phyloP scores from a whole-genome alignment of 352 stramenopile genomes.

The Pythium pyrilobum region DNA sequence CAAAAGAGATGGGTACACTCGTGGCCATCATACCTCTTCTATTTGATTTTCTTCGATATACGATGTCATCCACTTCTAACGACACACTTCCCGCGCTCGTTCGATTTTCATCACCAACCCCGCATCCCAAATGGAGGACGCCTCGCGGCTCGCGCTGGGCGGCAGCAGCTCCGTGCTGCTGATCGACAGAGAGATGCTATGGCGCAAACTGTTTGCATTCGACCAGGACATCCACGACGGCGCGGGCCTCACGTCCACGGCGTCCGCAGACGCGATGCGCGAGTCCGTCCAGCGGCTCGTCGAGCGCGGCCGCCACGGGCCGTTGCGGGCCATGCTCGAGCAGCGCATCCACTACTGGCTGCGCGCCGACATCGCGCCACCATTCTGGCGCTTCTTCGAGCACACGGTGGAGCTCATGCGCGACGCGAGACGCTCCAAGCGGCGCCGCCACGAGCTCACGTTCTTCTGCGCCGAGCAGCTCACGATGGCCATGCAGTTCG shows the following conservation, averaged over 20 bases:
- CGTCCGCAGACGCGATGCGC: constrained; percentile 14
- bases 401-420: constrained; percentile 19
- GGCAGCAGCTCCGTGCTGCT: constrained; percentile 29
- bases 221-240: constrained; percentile 19
- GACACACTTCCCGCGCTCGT: too few species aligned
- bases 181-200: constrained; percentile 59
- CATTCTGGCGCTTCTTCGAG: constrained; percentile 64
- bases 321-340: constrained; percentile 52
- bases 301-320: constrained; percentile 25
- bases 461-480: constrained; percentile 60
- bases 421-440: constrained; percentile 13
- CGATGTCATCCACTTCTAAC: too few species aligned
- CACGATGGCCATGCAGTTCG: constrained; percentile 64
- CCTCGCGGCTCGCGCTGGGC: not conserved
- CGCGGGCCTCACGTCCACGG: not conserved
- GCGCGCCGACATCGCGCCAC: constrained; percentile 48
- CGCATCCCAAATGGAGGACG: not conserved
- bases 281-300: constrained; percentile 33
- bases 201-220: constrained; percentile 66
- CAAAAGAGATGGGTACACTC: too few species aligned
- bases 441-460: constrained; percentile 27
- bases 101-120: too few species aligned
- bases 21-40: too few species aligned
- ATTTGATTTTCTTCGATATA: too few species aligned
- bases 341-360: constrained; percentile 64